Evolutionary conservation across 768 basidiomycete genomes (phyloP), one percentile per base, ranked within the genome.

Genomic region (Amanita pallidorosea): DNA sequence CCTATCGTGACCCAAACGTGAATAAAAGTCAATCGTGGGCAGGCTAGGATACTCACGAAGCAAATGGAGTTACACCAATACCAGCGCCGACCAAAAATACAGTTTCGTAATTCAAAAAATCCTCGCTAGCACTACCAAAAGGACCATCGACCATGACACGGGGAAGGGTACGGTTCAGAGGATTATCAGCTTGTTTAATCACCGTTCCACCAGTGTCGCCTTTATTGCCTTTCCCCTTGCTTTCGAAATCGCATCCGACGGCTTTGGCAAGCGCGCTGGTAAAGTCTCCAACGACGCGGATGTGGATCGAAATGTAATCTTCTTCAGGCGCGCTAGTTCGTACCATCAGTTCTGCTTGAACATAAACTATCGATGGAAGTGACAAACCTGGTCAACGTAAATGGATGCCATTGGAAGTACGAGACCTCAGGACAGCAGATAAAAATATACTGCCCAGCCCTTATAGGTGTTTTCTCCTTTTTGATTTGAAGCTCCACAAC

Each of bases 341-440:
- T 53, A 17, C 6, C 8, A 47, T 44, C 25, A 17, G 47, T 41
- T 34, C 5, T 44, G 49, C 11, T 53, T 27, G 2, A n/a, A 33
- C 31, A 33, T n/a, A 44, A 22, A 45, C 35, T 51, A 44, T n/a
- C 47, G 11, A 20, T 42, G 13, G 33, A 33, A 33, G 12, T 4
- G 17, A 64, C 67, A 17, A 47, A 81, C 83, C 83, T 85, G 31
- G 91, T 95, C 54, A 96, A 78, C 13, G 93, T 95, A 75, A 96
- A 96, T 7, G 93, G 92, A 61, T 97, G 94, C 88, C 92, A 97
- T 63, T 96, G 91, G 75, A 86, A 94, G 70, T 91, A 95, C 17
- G 86, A 90, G 42, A 97, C 73, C 66, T 91, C 88, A 7, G 93
- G 94, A 69, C 89, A 92, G 56, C 73, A 83, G 45, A 96, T 66